Evolutionary conservation across 2,329 filamentous ascomycete genomes (phyloP).

Genomic region (Periconia macrospinosa): DNA sequence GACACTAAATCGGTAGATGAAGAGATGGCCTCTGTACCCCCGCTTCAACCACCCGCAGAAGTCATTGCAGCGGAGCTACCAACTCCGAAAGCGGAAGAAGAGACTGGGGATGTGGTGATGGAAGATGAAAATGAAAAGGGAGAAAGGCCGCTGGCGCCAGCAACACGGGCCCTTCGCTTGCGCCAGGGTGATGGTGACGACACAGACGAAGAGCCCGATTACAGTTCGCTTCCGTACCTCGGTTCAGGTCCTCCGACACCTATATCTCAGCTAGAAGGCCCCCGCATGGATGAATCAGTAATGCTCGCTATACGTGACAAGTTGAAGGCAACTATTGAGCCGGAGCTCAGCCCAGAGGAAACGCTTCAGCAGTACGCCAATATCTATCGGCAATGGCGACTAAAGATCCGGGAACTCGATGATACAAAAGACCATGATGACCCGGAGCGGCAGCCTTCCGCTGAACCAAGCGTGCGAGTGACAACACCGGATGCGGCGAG

Average conservation of each 20-base stretch:
- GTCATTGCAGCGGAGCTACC: constrained; percentile 27
- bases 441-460: constrained; percentile 38
- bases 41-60: constrained; percentile 16
- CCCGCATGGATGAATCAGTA: constrained; percentile 37
- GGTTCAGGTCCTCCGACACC: constrained; percentile 47
- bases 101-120: constrained; percentile 31
- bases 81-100: constrained; percentile 41
- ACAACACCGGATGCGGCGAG: constrained; percentile 51
- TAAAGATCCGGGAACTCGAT: constrained; percentile 45
- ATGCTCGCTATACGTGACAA: constrained; percentile 40
- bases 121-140: constrained; percentile 24
- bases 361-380: constrained; percentile 40
- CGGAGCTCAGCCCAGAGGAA: constrained; percentile 29
- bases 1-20: constrained; percentile 21
- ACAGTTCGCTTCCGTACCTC: constrained; percentile 49
- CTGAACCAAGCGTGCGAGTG: constrained; percentile 37
- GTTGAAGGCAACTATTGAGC: constrained; percentile 37
- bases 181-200: constrained; percentile 34
- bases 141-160: constrained; percentile 31
- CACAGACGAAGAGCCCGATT: constrained; percentile 44
- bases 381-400: constrained; percentile 46
- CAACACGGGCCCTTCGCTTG: constrained; percentile 33
- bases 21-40: constrained; percentile 16
- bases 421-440: constrained; percentile 44
- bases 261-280: constrained; percentile 46